Conservation (phyloP, 331 rosid genomes). For the Acacia pycnantha region DNA sequence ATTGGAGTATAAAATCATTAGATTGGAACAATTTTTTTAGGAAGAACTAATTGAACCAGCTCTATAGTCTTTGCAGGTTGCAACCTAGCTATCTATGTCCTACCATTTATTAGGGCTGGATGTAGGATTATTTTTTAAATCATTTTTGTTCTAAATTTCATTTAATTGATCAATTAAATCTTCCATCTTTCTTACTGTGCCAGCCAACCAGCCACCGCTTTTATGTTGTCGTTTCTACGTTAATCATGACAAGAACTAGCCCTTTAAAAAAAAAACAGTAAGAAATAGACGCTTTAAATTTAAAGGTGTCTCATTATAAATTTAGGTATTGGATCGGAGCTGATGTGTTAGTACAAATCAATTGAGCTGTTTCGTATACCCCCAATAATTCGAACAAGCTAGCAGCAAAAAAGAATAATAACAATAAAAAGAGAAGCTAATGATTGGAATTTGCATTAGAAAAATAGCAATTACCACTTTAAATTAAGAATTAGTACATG, state of each 20-base stretch:
- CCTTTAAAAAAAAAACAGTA: not conserved
- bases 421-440: not conserved
- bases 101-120: too few species aligned
- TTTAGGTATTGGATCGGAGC: not conserved
- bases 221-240: not conserved
- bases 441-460: constrained; percentile 1
- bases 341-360: not conserved
- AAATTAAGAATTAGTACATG: not conserved
- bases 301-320: not conserved
- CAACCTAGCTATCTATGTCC: too few species aligned
- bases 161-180: not conserved
- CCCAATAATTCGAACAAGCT: not conserved
- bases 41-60: too few species aligned
- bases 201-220: not conserved
- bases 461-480: not conserved
- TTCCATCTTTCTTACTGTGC: not conserved
- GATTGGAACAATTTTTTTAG: too few species aligned
- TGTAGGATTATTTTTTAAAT: not conserved
- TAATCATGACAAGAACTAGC: not conserved
- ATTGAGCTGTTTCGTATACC: not conserved
- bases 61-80: too few species aligned
- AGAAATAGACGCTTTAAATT: not conserved
- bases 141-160: not conserved
- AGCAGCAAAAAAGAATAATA: not conserved
- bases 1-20: too few species aligned